Percentiles rank a stretch among this genome's conserved stretches.
These are phyloP conservation scores for Candida germanica DNA, from an alignment of 805 yeast species.

Conservation along the genomic window DNA sequence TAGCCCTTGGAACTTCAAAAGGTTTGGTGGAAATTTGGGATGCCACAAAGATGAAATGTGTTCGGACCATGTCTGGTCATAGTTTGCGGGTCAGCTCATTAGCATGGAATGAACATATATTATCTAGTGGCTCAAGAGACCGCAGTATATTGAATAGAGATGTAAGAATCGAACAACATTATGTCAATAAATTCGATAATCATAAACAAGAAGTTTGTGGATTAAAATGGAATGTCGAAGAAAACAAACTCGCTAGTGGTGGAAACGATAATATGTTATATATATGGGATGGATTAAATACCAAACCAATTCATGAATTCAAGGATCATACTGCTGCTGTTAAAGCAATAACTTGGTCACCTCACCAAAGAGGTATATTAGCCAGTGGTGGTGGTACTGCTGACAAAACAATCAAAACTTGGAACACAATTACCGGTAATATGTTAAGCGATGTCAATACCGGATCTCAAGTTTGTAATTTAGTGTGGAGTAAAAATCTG, in stretches of 20 bases:
- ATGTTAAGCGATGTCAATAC: constrained; percentile 82
- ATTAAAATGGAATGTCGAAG: constrained; percentile 86
- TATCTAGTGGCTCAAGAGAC: constrained; percentile 87
- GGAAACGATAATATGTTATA: constrained; percentile 87
- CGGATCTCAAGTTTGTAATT: constrained; percentile 93
- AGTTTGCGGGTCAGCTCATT: constrained; percentile 77
- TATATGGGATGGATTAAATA: constrained; percentile 81
- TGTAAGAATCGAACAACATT: constrained; percentile 84
- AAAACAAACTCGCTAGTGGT: constrained; percentile 90
- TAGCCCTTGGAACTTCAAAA: constrained; percentile 85
- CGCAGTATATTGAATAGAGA: constrained; percentile 83
- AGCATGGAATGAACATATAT: constrained; percentile 90
- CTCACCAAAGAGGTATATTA: constrained; percentile 88
- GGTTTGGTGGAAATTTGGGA: constrained; percentile 97
- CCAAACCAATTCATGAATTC: constrained; percentile 68
- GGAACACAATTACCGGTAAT: constrained; percentile 84
- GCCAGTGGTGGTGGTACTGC: constrained; percentile 98
- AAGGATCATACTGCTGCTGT: constrained; percentile 92
- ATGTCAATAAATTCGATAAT: constrained; percentile 60
- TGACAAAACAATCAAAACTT: constrained; percentile 82
- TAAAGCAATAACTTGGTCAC: constrained; percentile 96
- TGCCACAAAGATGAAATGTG: constrained; percentile 73
- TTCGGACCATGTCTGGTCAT: constrained; percentile 93
- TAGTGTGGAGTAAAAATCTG: constrained; percentile 89
- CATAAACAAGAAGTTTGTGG: constrained; percentile 98